A percentile compares a stretch with the other conserved stretches of the same genome.
Conservation (phyloP, 176 grass and related monocot genomes). For the maize (Zea mays) region DNA sequence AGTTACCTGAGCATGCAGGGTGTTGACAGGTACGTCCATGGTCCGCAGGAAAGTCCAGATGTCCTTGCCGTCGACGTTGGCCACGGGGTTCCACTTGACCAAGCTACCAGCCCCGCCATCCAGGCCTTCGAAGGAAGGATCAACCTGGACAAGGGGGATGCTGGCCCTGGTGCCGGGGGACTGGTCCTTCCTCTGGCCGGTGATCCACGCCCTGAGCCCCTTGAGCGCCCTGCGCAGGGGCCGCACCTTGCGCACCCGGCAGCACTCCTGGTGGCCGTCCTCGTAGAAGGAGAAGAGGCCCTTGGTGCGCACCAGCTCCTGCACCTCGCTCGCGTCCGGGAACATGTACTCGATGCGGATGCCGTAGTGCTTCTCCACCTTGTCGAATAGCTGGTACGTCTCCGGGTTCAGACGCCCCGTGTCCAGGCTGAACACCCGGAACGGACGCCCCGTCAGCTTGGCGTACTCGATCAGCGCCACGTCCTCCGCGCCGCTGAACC, state of each 20-base stretch:
- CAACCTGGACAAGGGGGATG: constrained; percentile 88
- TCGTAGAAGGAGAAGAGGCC: constrained; percentile 99
- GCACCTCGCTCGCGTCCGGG: constrained; percentile 78
- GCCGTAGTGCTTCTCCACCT: constrained; percentile 88
- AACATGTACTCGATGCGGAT: constrained; percentile 98
- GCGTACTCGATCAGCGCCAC: constrained; percentile 96
- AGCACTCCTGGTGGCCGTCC: constrained; percentile 97
- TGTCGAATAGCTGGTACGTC: constrained; percentile 78
- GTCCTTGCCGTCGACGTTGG: constrained; percentile 83
- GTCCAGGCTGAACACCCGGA: constrained; percentile 93
- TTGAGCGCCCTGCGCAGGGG: constrained; percentile 70
- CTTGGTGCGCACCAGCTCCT: constrained; percentile 77
- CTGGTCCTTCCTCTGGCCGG: constrained; percentile 93
- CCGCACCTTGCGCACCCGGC: constrained; percentile 86
- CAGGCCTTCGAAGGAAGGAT: constrained; percentile 78
- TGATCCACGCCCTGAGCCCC: constrained; percentile 87
- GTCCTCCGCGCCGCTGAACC: constrained; percentile 80
- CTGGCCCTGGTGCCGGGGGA: constrained; percentile 76
- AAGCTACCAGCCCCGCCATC: constrained; percentile 72
- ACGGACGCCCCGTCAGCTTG: constrained; percentile 66
- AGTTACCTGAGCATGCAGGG: constrained; percentile 71
- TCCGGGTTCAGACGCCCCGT: constrained; percentile 87
- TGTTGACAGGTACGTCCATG: constrained; percentile 93
- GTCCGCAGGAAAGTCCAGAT: constrained; percentile 89
- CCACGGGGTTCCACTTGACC: constrained; percentile 95